These are phyloP conservation scores for Starmerella tilneyi DNA, from an alignment of 805 yeast species.

Conservation along the genomic window DNA sequence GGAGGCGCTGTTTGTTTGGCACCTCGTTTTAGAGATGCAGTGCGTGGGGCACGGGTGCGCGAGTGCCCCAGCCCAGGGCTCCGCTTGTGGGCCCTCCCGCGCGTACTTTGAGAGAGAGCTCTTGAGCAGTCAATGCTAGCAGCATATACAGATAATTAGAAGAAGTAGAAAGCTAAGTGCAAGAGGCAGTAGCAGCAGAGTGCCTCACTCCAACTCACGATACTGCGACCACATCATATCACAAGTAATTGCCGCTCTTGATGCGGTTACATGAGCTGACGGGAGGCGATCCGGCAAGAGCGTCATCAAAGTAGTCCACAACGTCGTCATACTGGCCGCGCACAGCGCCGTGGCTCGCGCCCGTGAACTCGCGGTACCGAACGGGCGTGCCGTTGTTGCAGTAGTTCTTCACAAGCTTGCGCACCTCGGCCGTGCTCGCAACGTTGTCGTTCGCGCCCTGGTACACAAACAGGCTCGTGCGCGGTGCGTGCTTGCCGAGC, in stretches of 20 bases:
- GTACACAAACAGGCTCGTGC: slow-evolving; percentile 24
- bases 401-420: slow-evolving; percentile 18
- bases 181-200: no score
- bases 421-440: slow-evolving; percentile 20
- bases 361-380: slow-evolving; percentile 19
- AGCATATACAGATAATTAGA: no score
- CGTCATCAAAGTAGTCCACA: slow-evolving; percentile 11
- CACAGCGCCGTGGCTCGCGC: slow-evolving; percentile 14
- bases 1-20: no score
- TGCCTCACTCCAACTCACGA: no score
- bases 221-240: no score
- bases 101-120: no score
- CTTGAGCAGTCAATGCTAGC: no score
- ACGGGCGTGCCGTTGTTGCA: slow-evolving; percentile 25
- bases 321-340: slow-evolving; percentile 9
- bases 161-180: no score
- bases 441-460: slow-evolving; percentile 26
- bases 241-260: neutral
- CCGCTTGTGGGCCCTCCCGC: no score
- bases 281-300: slow-evolving; percentile 6
- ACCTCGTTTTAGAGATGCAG: no score
- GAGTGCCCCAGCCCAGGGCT: no score
- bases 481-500: slow-evolving; percentile 25
- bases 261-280: slow-evolving; percentile 9
- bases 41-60: no score